A percentile compares a stretch with the other conserved stretches of the same genome.
phyloP scores from a whole-genome alignment of 768 basidiomycete species.

The Cystobasidium tubakii region DNA sequence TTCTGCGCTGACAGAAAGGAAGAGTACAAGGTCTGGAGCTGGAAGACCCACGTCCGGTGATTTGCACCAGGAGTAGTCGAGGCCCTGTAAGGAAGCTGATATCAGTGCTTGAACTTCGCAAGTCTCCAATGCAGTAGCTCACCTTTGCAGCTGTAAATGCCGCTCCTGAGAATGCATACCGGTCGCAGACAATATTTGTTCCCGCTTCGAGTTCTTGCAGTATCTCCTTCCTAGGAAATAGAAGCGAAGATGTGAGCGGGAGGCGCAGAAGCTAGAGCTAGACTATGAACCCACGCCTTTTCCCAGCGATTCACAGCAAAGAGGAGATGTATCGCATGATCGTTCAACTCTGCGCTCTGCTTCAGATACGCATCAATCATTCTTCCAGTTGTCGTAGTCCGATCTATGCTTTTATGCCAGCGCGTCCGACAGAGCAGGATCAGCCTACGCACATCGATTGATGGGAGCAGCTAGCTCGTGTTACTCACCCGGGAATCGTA shows the following conservation, averaged over 20 bases:
- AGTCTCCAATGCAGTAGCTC: not conserved
- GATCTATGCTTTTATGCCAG: slow-evolving; percentile 56
- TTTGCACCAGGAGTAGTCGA: slow-evolving; percentile 76
- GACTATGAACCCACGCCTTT: slow-evolving; percentile 58
- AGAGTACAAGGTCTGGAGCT: slow-evolving; percentile 77
- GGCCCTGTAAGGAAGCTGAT: slow-evolving; percentile 48
- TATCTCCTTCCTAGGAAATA: slow-evolving; percentile 57
- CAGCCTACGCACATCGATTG: not conserved
- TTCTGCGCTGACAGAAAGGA: slow-evolving; percentile 73
- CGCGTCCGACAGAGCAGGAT: not conserved
- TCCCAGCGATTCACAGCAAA: slow-evolving; percentile 99
- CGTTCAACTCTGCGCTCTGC: slow-evolving; percentile 77
- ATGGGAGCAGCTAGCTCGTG: not conserved
- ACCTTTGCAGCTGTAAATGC: slow-evolving; percentile 63
- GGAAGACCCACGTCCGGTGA: slow-evolving; percentile 82
- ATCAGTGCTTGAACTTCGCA: not conserved
- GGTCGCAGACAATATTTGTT: slow-evolving; percentile 74
- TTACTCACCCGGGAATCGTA: slow-evolving; percentile 80
- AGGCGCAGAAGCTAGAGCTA: not conserved
- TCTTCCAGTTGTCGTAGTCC: slow-evolving; percentile 80
- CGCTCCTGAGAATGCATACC: slow-evolving; percentile 94
- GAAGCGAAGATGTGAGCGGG: not conserved
- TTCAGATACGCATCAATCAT: slow-evolving; percentile 90
- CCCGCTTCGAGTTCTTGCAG: slow-evolving; percentile 59
- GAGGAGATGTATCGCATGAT: slow-evolving; percentile 82